Base-by-base conservation (phyloP, 306 rosid genomes). In the barrel medic (Medicago truncatula) region DNA sequence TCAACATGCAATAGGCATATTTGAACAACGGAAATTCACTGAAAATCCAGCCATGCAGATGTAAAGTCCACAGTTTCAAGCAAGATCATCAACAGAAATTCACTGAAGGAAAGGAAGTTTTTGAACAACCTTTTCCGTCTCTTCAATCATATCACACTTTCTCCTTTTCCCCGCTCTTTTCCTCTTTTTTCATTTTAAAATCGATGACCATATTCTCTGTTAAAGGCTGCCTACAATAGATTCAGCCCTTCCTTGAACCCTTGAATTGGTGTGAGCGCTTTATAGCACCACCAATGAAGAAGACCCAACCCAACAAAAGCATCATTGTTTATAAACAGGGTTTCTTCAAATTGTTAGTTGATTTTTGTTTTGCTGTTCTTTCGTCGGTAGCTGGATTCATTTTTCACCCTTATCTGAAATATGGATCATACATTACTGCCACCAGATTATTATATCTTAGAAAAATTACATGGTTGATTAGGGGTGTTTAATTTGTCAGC, bases 351-450 rank as follows among this genome's bases (percentile, higher is more conserved):
- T 17, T 63, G 23, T 16, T 47, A 46, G 20, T 74, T 62, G n/a
- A 23, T 8, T 59, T 60, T 68, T 68, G 15, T 18, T 47, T 59
- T 46, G 25, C 36, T 64, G 14, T 34, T 57, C 17, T 40, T 67
- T 60, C 50, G 8, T 73, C 73, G 61, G 39, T 77, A 76, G 70
- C 15, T 59, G 62, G 58, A 56, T 63, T 17, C 5, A 28, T 75
- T 41, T 67, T 18, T 49, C 43, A 43, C 21, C 52, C 74, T 53
- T 20, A 65, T 72, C 74, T 20, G 67, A 34, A 78, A 28, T 61
- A 50, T 70, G 68, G 17, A 80, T 18, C 14, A 9, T 64, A 53
- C 39, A 8, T 75, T 78, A 15, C 61, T 58, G 40, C 58, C 36
- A 13, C 23, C 50, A 44, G 60, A 21, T 38, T 46, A 67, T 68